Evolutionary conservation across 2,329 filamentous ascomycete species (phyloP).

Genomic region (Calonectria fujianensis): DNA sequence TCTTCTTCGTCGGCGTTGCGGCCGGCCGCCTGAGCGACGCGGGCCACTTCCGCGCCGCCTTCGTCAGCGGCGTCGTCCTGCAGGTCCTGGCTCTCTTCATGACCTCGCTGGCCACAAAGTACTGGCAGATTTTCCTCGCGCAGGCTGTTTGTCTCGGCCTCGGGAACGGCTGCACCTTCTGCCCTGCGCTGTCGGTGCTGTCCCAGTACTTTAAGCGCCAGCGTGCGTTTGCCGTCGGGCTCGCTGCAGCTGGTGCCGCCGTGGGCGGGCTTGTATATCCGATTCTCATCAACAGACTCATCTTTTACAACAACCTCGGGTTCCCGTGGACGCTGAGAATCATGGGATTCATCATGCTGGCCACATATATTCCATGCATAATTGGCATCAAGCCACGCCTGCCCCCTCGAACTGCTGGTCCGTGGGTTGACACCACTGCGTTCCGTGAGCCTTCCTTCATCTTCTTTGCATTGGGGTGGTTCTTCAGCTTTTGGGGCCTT

Average conservation of each 20-base stretch:
- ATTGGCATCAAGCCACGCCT: slow-evolving; percentile 64
- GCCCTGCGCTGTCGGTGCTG: slow-evolving; percentile 75
- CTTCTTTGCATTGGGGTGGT: slow-evolving; percentile 59
- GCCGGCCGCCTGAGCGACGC: slow-evolving; percentile 67
- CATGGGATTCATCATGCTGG: slow-evolving; percentile 67
- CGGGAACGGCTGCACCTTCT: slow-evolving; percentile 74
- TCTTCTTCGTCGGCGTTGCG: slow-evolving; percentile 64
- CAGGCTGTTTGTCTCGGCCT: slow-evolving; percentile 70
- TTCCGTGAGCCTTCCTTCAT: slow-evolving; percentile 64
- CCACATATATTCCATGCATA: slow-evolving; percentile 62
- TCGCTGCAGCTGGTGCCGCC: slow-evolving; percentile 75
- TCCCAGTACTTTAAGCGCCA: slow-evolving; percentile 77
- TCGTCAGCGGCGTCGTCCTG: slow-evolving; percentile 61
- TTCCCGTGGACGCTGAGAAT: slow-evolving; percentile 73
- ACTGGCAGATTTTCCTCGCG: slow-evolving; percentile 70
- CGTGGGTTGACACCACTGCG: slow-evolving; percentile 65
- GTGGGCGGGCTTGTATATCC: slow-evolving; percentile 74
- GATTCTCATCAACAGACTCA: slow-evolving; percentile 63
- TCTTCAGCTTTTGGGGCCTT: slow-evolving; percentile 60
- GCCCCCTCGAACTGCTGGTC: slow-evolving; percentile 62
- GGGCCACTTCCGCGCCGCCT: slow-evolving; percentile 63
- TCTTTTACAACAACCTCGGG: slow-evolving; percentile 67
- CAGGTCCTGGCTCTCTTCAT: slow-evolving; percentile 67
- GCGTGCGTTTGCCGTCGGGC: slow-evolving; percentile 74
- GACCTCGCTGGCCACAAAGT: slow-evolving; percentile 63